Base-by-base conservation (phyloP, 306 rosid genomes). In the Malus orientalis region DNA sequence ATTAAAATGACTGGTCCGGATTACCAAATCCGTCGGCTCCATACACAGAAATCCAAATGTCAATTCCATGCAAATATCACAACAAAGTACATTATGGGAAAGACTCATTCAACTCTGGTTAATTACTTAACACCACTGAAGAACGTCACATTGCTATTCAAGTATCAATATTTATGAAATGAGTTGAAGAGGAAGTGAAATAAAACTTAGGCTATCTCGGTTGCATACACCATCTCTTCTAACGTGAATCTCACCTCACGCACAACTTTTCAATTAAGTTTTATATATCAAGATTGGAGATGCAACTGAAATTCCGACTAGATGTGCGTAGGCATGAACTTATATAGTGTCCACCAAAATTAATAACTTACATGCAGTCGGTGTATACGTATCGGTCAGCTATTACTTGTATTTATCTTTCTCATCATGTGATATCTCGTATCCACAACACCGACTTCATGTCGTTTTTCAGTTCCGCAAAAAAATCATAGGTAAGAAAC, bases 11-110 rank as follows among this genome's bases (percentile, higher is more conserved):
- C 0, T 38, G 10, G 0, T 38, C 42, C 0, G 9, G 2, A 38
- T 38, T 7, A 6, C 9, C 2, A 0, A 7, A 7, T 38, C 42
- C 0, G 1, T 38, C 42, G 2, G 2, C 42, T 38, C 2, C 10
- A 0, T 0, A 38, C 42, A 38, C 0, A 38, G 0, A 38, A 38
- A 7, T 36, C 40, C 0, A 0, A 38, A 38, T 38, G 9, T 38
- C 42, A 38, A 38, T 38, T 38, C 40, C 77, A 60, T 25, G 67
- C 67, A 22, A 49, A 55, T 71, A 51, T 55, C 51, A 32, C 55
- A 0, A 16, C 9, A 5, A 74, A 42, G 70, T 13, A 44, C 47
- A 4, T 22, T 58, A 53, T 5, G 49, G 53, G 19, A 8, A 55
- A 54, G 8, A 22, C 10, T 61, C 67, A 11, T 61, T 6, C 59